Evolutionary conservation across 2,329 filamentous ascomycete species (phyloP).

Genomic region (Delphinella strobiligena): DNA sequence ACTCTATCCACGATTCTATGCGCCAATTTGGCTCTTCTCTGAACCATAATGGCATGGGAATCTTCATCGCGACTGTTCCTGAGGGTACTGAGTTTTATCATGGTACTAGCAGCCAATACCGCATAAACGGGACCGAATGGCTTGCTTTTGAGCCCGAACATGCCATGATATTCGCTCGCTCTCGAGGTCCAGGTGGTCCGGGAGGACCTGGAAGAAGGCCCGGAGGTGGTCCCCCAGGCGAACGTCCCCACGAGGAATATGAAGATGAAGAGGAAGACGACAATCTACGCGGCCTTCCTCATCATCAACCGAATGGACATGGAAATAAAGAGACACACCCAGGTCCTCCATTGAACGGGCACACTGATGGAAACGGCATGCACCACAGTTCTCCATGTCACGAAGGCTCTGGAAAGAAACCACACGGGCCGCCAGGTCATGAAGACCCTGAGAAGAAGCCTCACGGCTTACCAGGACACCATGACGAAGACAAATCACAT

Average conservation of each 20-base stretch:
- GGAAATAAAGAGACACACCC: no score
- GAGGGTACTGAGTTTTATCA: constrained; percentile 56
- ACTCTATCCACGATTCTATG: constrained; percentile 58
- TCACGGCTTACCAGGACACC: neutral
- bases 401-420: no score
- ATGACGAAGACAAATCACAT: neutral
- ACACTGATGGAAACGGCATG: no score
- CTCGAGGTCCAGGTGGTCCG: constrained; percentile 8
- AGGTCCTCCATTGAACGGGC: no score
- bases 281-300: no score
- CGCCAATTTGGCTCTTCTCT: constrained; percentile 63
- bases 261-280: no score
- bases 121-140: constrained; percentile 51
- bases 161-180: constrained; percentile 49
- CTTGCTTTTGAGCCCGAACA: constrained; percentile 69
- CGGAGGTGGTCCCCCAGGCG: neutral
- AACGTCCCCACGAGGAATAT: neutral
- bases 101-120: constrained; percentile 36
- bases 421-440: no score
- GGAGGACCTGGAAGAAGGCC: neutral
- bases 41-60: constrained; percentile 64
- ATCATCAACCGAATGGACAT: no score
- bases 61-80: constrained; percentile 55
- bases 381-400: no score
- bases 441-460: neutral